Percentiles rank a stretch among this genome's conserved stretches.
phyloP scores from a whole-genome alignment of 768 basidiomycete species.

The Nidularia pulvinata region DNA sequence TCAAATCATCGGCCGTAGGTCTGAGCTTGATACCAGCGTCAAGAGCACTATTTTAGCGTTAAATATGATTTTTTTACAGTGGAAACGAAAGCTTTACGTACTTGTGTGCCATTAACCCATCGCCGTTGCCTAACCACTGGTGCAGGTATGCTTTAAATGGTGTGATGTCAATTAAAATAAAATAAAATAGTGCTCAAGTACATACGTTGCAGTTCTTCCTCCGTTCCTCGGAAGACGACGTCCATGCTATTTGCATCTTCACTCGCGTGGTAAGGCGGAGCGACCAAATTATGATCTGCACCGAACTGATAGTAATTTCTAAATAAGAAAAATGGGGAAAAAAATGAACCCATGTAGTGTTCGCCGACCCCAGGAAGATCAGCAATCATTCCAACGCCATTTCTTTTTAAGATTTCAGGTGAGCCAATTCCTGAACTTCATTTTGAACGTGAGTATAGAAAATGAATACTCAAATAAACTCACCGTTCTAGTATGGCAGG shows the following conservation, averaged over 20 bases:
- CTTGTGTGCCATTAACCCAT: background rate
- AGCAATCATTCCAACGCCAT: slow-evolving; percentile 47
- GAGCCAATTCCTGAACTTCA: slow-evolving; percentile 59
- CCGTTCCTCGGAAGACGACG: slow-evolving; percentile 21
- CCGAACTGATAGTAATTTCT: background rate
- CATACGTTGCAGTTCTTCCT: slow-evolving; percentile 20
- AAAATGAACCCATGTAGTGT: slow-evolving; percentile 48
- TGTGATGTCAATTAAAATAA: background rate
- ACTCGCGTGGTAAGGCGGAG: slow-evolving; percentile 23
- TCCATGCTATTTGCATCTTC: slow-evolving; percentile 29
- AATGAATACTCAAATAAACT: background rate
- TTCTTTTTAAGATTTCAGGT: slow-evolving; percentile 37
- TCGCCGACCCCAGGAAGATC: slow-evolving; percentile 81
- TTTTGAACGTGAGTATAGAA: background rate
- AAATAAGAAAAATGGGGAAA: background rate
- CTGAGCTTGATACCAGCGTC: slow-evolving; percentile 40
- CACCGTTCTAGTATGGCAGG: slow-evolving; percentile 48
- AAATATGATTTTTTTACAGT: no score
- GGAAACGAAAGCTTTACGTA: background rate
- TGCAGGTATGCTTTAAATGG: background rate
- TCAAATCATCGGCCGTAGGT: slow-evolving; percentile 29
- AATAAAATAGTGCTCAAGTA: background rate
- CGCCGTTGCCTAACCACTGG: background rate
- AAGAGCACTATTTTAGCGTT: slow-evolving; percentile 18
- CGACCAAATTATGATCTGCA: slow-evolving; percentile 27